phyloP scores from a whole-genome alignment of 2,329 filamentous ascomycete genomes.

The Ophiostoma angusticollis region DNA sequence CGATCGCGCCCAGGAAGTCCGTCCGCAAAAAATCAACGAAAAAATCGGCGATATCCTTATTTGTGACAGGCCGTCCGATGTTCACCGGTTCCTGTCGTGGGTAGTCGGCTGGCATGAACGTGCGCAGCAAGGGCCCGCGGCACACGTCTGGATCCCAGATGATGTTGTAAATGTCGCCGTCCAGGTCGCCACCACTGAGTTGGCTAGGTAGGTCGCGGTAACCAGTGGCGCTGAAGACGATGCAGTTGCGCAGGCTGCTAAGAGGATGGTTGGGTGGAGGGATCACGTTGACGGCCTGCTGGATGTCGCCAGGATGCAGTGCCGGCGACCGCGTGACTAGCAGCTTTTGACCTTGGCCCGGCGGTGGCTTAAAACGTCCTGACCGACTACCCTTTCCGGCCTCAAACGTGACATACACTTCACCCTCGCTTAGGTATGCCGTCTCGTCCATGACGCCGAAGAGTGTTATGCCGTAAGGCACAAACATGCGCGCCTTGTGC shows the following conservation, averaged over 20 bases:
- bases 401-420: slow-evolving; percentile 49
- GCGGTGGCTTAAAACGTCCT: slow-evolving; percentile 13
- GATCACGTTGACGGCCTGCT: slow-evolving; percentile 48
- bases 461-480: slow-evolving; percentile 58
- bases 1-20: slow-evolving; percentile 53
- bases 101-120: slow-evolving; percentile 56
- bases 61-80: slow-evolving; percentile 46
- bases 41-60: slow-evolving; percentile 61
- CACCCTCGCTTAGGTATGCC: slow-evolving; percentile 47
- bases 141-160: slow-evolving; percentile 48
- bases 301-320: slow-evolving; percentile 70
- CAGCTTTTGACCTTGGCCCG: slow-evolving; percentile 27
- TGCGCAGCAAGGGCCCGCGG: slow-evolving; percentile 28
- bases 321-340: slow-evolving; percentile 69
- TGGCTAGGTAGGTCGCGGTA: slow-evolving; percentile 62
- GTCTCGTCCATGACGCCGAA: slow-evolving; percentile 82
- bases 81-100: slow-evolving; percentile 41
- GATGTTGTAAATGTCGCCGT: slow-evolving; percentile 71
- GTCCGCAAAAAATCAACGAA: slow-evolving; percentile 67
- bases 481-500: slow-evolving; percentile 62
- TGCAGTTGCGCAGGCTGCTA: slow-evolving; percentile 51
- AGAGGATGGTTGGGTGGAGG: slow-evolving; percentile 50
- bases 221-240: slow-evolving; percentile 65
- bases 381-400: slow-evolving; percentile 3
- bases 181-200: slow-evolving; percentile 70